Base-by-base conservation (phyloP, 202 grass and related monocot species). In the Zoysia matrella region DNA sequence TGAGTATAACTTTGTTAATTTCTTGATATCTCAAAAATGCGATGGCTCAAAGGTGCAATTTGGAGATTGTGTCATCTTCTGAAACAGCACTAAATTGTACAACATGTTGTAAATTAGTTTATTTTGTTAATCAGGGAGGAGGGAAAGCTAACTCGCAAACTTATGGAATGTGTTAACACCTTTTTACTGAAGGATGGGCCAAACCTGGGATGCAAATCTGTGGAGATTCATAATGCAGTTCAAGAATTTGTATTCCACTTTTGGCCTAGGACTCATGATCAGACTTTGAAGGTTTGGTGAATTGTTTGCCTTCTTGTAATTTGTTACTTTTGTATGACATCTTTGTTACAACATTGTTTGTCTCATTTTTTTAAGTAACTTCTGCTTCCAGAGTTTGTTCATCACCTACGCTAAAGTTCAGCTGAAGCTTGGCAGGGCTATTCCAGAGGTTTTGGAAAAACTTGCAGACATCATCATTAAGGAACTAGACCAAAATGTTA, bases 151-250 rank as follows among this genome's bases (percentile, higher is more conserved):
- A 84, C 85, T 18, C 80, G 82, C 86, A 98, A 95, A 72, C 92
- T 98, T 70, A 91, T 98, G 87, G 95, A 98, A 61, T 98, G 90
- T 73, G 48, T 98, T 52, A 95, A 94, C 88, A 94, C 86, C 13
- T 90, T 88, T 79, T 85, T 98, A 76, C 76, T 82, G 50, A 94
- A 89, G 86, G 92, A 95, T 66, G 95, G 95, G 36, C 92, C 95
- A 52, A 98, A 98, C 86, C 90, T 95, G 44, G 95, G 95, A 64
- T 65, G 67, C 88, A 86, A 76, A 89, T 90, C 70, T 87, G 82
- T 93, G 82, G 83, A 93, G 60, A 89, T 98, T 48, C 90, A 94
- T 88, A 88, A 88, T 65, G 80, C 92, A 78, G 67, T 91, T 67
- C 77, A 98, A 84, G 84, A 91, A 9, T 88, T 91, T 80, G 72